These are phyloP conservation scores for Zygosaccharomyces pseudobailii DNA, from an alignment of 1,139 yeast genomes.

Conservation along the genomic window DNA sequence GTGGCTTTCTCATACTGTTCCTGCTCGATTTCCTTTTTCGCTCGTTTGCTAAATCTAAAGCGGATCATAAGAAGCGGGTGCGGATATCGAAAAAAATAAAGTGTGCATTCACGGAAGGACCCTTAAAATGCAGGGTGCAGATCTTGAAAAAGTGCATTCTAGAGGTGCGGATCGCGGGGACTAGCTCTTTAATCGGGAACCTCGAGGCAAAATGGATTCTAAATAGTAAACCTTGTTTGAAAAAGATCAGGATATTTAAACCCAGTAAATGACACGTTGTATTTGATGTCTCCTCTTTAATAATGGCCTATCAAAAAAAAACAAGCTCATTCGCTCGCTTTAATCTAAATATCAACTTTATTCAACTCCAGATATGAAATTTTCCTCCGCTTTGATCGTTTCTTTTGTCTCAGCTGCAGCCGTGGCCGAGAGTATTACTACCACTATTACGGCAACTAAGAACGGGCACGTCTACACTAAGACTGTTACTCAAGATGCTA, in stretches of 20 bases:
- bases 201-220: neutral
- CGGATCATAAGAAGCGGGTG: neutral
- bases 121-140: neutral
- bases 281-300: neutral
- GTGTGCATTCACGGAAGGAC: neutral
- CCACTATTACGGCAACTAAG: constrained; percentile 17
- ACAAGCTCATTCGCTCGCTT: neutral
- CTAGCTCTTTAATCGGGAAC: neutral
- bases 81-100: neutral
- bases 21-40: neutral
- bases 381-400: neutral
- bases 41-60: neutral
- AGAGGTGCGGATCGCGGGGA: neutral
- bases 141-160: neutral
- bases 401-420: constrained; percentile 7
- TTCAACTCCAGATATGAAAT: neutral
- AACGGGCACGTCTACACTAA: constrained; percentile 8
- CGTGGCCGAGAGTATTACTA: constrained; percentile 10
- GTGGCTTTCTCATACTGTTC: neutral
- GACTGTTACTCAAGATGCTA: constrained; percentile 8
- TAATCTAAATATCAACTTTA: neutral
- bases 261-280: neutral
- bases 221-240: neutral
- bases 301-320: neutral
- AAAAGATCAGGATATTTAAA: neutral